phyloP scores from a whole-genome alignment of 441 rosid species.

The Erysimum cheiri region DNA sequence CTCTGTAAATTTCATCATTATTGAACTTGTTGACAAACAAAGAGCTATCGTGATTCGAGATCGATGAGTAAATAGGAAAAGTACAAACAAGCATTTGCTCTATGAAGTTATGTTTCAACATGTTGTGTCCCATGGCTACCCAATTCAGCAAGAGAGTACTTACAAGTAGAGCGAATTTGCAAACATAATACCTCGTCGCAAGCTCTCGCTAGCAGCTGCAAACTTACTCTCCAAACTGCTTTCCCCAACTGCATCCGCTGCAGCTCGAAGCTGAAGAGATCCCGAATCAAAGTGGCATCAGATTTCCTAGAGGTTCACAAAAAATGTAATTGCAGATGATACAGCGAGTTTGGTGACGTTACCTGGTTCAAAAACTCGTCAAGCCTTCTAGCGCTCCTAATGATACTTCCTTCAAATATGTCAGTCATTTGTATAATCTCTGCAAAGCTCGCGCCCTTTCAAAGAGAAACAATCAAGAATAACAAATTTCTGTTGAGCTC shows the following conservation, averaged over 20 bases:
- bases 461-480: conserved; percentile 33
- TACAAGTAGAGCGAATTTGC: conserved; percentile 92
- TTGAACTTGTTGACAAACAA: conserved; percentile 26
- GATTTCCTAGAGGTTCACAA: conserved; percentile 11
- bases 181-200: conserved; percentile 95
- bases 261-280: conserved; percentile 69
- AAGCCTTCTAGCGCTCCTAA: conserved; percentile 90
- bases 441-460: conserved; percentile 85
- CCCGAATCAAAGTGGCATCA: conserved; percentile 28
- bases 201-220: conserved; percentile 88
- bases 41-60: conserved; percentile 19
- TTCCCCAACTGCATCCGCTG: conserved; percentile 96
- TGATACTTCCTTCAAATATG: conserved; percentile 95
- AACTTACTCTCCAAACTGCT: conserved; percentile 74
- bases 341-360: conserved; percentile 28
- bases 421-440: conserved; percentile 96
- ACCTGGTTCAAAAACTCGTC: conserved; percentile 99
- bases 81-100: conserved; percentile 32
- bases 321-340: conserved; percentile 15
- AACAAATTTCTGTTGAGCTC: conserved; percentile 28
- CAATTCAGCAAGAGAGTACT: conserved; percentile 12
- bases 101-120: conserved; percentile 10
- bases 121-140: conserved; percentile 13
- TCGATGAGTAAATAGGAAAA: conserved; percentile 21
- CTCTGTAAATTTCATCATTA: conserved; percentile 19